These are phyloP conservation scores for Phytomonas serpens DNA, from an alignment of 208 protist genomes.

Conservation along the genomic window DNA sequence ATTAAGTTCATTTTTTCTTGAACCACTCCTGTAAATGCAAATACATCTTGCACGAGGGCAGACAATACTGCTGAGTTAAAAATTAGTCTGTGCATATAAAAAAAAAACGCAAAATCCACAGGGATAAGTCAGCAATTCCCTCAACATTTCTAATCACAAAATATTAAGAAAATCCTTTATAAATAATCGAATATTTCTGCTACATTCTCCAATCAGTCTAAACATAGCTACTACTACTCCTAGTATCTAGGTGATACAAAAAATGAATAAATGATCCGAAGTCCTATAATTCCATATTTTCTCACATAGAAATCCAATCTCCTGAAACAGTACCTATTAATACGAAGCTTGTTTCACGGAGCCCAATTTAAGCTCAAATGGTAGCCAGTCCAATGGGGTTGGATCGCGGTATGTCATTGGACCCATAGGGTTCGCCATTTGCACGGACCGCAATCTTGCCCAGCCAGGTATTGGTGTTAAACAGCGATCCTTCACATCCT, in stretches of 20 bases:
- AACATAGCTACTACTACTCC: conserved; percentile 10
- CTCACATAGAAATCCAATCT: conserved; percentile 10
- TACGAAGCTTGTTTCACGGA: conserved; percentile 87
- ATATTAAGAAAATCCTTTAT: conserved; percentile 10
- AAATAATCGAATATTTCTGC: conserved; percentile 17
- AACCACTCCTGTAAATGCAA: neutral
- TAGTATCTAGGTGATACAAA: conserved; percentile 16
- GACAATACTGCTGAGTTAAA: neutral
- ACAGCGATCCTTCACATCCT: conserved; percentile 85
- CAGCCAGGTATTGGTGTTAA: conserved; percentile 84
- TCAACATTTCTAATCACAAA: neutral
- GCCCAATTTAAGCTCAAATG: conserved; percentile 85
- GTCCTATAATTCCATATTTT: neutral
- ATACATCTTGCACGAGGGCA: neutral
- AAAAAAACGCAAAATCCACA: conserved; percentile 12
- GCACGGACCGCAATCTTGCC: conserved; percentile 50
- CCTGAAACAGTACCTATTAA: conserved; percentile 19
- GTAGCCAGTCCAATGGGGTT: conserved; percentile 85
- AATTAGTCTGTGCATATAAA: conserved; percentile 7
- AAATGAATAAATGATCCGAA: conserved; percentile 12
- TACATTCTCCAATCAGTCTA: conserved; percentile 2
- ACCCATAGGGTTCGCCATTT: conserved; percentile 56
- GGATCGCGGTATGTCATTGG: conserved; percentile 74
- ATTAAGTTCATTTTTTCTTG: neutral
- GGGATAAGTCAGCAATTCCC: neutral